Evolutionary conservation across 208 protist genomes (phyloP), one percentile per base, ranked within the genome.

Genomic region (Histomonas meleagridis): DNA sequence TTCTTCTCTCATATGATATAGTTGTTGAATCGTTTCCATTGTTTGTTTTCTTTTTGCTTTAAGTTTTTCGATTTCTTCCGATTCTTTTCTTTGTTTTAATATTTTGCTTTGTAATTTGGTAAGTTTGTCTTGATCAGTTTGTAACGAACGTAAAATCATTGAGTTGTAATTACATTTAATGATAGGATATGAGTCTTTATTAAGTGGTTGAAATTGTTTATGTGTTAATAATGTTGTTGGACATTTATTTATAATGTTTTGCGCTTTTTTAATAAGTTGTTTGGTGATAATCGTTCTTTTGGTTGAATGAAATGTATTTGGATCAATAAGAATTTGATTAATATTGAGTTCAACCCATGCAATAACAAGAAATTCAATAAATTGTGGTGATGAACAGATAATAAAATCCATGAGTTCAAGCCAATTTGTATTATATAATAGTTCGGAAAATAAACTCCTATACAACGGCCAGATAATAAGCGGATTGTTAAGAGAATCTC

Each of bases 281-380:
- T 43, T 12, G 38, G 55, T 48, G 21, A 18, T 26, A 4, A 46
- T 12, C n/a, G 76, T 16, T 26, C 76, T 23, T 12, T 32, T 0
- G 5, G 76, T 35, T 7, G 28, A 18, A 28, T 86, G 43, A 28
- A 86, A 86, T 55, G 76, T 55, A 2, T 32, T 48, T 16, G 51
- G 76, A 49, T 86, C 76, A n/a, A 51, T 48, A 16, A 18, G 26
- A 7, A 86, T 18, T 48, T 86, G 76, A 32, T 40, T 32, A 55
- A 26, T 46, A 55, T 86, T 86, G 7, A 86, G n/a, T 46, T 18
- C 76, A 55, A 86, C 16, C 76, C 76, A 86, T 12, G 76, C 76
- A 86, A 86, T 28, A 86, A 86, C 76, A 2, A 55, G 14, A 55
- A 86, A 86, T 55, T 86, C 76, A 18, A 86, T 26, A 51, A 86